A percentile compares a stretch with the other conserved stretches of the same genome.
Evolutionary conservation across 441 rosid species (phyloP).

Genomic region (Dalechampia spathulata): DNA sequence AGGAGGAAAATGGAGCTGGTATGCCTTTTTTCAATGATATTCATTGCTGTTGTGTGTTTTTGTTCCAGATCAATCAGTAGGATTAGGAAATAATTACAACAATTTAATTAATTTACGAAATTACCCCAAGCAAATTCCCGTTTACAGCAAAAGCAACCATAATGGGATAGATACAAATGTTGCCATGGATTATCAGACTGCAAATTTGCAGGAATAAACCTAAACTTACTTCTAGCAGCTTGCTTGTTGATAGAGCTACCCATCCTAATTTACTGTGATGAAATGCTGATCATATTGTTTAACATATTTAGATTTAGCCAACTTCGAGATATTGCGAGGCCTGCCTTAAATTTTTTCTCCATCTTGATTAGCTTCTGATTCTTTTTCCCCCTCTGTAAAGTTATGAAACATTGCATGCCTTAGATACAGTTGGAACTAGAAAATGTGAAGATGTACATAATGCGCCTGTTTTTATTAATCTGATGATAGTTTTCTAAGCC

Average conservation of each 20-base stretch:
- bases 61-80: too few species aligned
- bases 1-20: conserved; percentile 54
- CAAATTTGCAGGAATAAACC: too few species aligned
- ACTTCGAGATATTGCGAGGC: too few species aligned
- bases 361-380: not conserved
- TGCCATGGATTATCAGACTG: too few species aligned
- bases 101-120: too few species aligned
- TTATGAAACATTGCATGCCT: not conserved
- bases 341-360: not conserved
- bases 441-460: not conserved
- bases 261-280: not conserved
- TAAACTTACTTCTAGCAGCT: too few species aligned
- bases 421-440: not conserved
- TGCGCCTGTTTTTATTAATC: not conserved
- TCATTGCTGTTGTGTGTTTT: too few species aligned
- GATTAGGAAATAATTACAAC: too few species aligned
- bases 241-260: not conserved
- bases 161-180: too few species aligned
- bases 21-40: conserved; percentile 12
- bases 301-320: not conserved
- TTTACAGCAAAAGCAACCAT: too few species aligned
- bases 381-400: not conserved
- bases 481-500: conserved; percentile 7
- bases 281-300: not conserved
- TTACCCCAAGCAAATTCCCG: too few species aligned